Evolutionary conservation across 1,139 yeast species (phyloP), one percentile per base, ranked within the genome.

Genomic region (Wickerhamomyces sp.): DNA sequence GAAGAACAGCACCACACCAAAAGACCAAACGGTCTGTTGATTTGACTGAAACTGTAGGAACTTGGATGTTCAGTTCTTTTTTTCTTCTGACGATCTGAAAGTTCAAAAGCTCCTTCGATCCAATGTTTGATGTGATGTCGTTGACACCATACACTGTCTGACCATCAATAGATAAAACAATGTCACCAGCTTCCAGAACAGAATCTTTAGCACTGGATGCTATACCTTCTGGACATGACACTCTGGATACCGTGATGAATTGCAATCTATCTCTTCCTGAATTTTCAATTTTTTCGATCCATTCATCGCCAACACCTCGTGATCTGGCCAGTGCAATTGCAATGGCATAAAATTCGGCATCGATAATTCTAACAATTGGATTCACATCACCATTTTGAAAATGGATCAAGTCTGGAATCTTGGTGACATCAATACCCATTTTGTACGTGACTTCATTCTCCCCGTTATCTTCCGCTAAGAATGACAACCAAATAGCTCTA

Each of bases 401-500:
- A 27, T 67, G 63, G 17, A 87, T 66, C 4, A 85, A 80, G 36
- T 70, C 66, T 37, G 63, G 53, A 16, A 87, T 68, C 41, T 85
- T 85, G 8, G 80, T 72, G 17, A 72, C 60, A 56, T 86, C 95
- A 35, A 88, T 60, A n/a, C 95, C 96, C 72, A 86, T 78, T 38
- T 84, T 70, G 56, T 82, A 85, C 43, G 76, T 68, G 30, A 73
- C 66, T 44, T 82, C 88, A 26, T 66, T 59, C 19, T 70, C 73
- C 29, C 72, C 69, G 38, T 66, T 64, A 36, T 74, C 72, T 49
- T 85, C 95, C 16, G 94, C 95, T 40, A 85, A 66, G 53, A 77
- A 86, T 1, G 91, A 72, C 44, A 87, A 60, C 96, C 96, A 88
- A 37, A 88, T 63, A 0, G 93, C 94, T 40, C 93, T 71, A 4